A percentile compares a stretch with the other conserved stretches of the same genome.
phyloP scores from a whole-genome alignment of 495 filamentous ascomycete genomes.

The Hyphodiscus hymeniophilus region DNA sequence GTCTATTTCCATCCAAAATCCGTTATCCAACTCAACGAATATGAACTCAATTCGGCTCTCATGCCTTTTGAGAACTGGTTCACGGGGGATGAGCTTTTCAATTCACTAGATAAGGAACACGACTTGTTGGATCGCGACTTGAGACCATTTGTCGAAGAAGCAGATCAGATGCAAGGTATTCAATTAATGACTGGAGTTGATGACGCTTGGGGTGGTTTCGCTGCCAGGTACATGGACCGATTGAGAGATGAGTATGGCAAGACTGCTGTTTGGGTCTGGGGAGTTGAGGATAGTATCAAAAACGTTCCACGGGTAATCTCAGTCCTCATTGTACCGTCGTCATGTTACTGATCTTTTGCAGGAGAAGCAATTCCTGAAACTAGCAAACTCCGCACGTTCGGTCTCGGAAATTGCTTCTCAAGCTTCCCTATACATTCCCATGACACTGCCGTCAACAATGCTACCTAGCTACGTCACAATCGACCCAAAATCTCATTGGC shows the following conservation, averaged over 20 bases:
- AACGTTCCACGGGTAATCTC: conserved; percentile 46
- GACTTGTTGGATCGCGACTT: conserved; percentile 86
- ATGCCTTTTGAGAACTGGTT: conserved; percentile 80
- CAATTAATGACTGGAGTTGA: conserved; percentile 73
- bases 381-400: conserved; percentile 63
- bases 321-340: conserved; percentile 1
- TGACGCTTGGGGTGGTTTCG: conserved; percentile 92
- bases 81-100: conserved; percentile 77
- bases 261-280: conserved; percentile 77
- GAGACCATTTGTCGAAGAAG: conserved; percentile 81
- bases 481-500: conserved; percentile 66
- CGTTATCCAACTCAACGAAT: conserved; percentile 80
- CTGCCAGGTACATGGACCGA: conserved; percentile 67
- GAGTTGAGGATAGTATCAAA: conserved; percentile 52
- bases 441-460: conserved; percentile 50
- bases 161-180: conserved; percentile 82
- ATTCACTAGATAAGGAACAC: conserved; percentile 69
- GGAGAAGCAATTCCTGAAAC: conserved; percentile 44
- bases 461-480: conserved; percentile 55
- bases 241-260: conserved; percentile 90
- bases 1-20: conserved; percentile 89
- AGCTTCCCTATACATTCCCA: conserved; percentile 71
- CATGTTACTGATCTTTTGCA: conserved; percentile 20
- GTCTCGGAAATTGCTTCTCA: conserved; percentile 57
- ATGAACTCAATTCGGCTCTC: conserved; percentile 64